These are phyloP conservation scores for Xerocomus nothofagi DNA, from an alignment of 1,284 basidiomycete genomes.

Conservation along the genomic window DNA sequence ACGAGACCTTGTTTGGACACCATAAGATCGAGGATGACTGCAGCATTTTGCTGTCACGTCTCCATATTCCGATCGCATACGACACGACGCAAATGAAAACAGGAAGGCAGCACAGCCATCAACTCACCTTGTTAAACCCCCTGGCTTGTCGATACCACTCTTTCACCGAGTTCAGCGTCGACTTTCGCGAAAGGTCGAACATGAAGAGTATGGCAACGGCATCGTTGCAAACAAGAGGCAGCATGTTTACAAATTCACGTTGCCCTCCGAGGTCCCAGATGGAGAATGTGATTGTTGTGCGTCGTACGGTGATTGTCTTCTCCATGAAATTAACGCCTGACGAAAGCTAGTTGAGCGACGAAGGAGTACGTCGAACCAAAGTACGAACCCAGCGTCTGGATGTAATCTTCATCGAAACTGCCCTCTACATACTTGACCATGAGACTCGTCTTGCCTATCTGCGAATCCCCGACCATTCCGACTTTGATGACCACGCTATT, in stretches of 20 bases:
- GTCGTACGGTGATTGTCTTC: slow-evolving; percentile 95
- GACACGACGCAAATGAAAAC: not conserved
- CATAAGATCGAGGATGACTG: slow-evolving; percentile 1
- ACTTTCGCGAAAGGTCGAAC: slow-evolving; percentile 98
- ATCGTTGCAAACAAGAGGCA: slow-evolving; percentile 97
- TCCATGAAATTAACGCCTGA: slow-evolving; percentile 99
- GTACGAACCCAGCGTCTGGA: slow-evolving; percentile 89
- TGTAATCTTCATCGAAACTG: slow-evolving; percentile 97
- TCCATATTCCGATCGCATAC: not conserved
- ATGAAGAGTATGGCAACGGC: slow-evolving; percentile 99
- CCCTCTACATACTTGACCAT: slow-evolving; percentile 99
- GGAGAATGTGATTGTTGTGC: slow-evolving; percentile 98
- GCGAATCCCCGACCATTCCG: slow-evolving; percentile 98
- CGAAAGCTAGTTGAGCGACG: slow-evolving; percentile 12
- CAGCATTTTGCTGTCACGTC: not conserved
- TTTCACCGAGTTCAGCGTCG: slow-evolving; percentile 96
- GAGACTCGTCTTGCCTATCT: slow-evolving; percentile 97
- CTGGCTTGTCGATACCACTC: slow-evolving; percentile 99
- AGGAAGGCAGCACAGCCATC: not conserved
- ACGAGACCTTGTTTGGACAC: slow-evolving; percentile 1
- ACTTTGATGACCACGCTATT: slow-evolving; percentile 96
- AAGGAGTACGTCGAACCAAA: not conserved
- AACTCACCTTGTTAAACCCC: slow-evolving; percentile 92
- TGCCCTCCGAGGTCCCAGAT: slow-evolving; percentile 99
- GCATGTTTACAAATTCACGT: slow-evolving; percentile 98